Evolutionary conservation across 148 eudicot species (phyloP).

Genomic region (Camellia granthamiana): DNA sequence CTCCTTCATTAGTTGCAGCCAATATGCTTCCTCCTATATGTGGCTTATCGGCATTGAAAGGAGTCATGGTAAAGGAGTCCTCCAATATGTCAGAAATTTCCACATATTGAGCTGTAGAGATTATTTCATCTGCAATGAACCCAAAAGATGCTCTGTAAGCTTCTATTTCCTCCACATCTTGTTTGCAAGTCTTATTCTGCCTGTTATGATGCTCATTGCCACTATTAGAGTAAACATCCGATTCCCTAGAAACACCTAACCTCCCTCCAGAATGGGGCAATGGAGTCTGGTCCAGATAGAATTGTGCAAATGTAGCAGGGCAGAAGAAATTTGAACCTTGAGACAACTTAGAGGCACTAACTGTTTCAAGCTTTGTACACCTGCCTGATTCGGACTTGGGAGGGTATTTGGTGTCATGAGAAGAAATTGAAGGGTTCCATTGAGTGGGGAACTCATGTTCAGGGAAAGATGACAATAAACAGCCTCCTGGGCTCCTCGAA

Average conservation of each 20-base stretch:
- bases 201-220: conserved; percentile 60
- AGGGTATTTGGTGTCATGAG: conserved; percentile 36
- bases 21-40: conserved; percentile 37
- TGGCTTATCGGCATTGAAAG: conserved; percentile 46
- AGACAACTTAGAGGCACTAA: conserved; percentile 41
- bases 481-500: conserved; percentile 56
- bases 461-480: conserved; percentile 46
- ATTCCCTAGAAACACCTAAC: conserved; percentile 84
- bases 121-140: conserved; percentile 97
- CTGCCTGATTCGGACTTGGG: conserved; percentile 44
- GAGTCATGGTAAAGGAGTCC: conserved; percentile 68
- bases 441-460: conserved; percentile 45
- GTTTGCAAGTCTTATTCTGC: conserved; percentile 60
- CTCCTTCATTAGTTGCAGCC: conserved; percentile 29
- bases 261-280: too few relatives aligned
- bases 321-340: conserved; percentile 93
- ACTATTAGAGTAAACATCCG: conserved; percentile 64
- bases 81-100: conserved; percentile 83
- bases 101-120: conserved; percentile 79
- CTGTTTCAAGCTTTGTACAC: conserved; percentile 30
- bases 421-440: conserved; percentile 51
- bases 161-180: conserved; percentile 87
- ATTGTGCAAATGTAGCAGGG: conserved; percentile 96
- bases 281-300: conserved; percentile 73
- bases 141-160: conserved; percentile 99